Evolutionary conservation across 108 stramenopile species (phyloP).

Genomic region (Discostella pseudostelligera): DNA sequence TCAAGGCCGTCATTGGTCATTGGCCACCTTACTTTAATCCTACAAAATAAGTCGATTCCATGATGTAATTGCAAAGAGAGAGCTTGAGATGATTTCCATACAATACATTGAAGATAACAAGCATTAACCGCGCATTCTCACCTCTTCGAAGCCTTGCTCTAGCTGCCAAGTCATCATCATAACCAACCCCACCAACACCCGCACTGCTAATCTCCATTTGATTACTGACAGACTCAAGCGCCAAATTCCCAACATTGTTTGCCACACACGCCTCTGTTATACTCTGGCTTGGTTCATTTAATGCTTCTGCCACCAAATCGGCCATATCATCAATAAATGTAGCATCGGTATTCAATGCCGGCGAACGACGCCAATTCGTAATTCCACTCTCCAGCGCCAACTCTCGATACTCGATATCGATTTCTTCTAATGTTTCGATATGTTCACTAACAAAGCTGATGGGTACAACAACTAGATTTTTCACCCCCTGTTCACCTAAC

Average conservation of each 20-base stretch:
- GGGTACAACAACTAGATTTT: slow-evolving; percentile 96
- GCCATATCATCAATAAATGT: slow-evolving; percentile 96
- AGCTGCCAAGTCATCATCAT: slow-evolving; percentile 48
- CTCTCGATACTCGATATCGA: slow-evolving; percentile 99
- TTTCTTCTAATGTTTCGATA: slow-evolving; percentile 99
- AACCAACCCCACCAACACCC: slow-evolving; percentile 78
- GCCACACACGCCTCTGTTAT: slow-evolving; percentile 87
- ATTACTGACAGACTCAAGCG: slow-evolving; percentile 56
- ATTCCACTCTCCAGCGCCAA: slow-evolving; percentile 94
- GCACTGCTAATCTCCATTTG: slow-evolving; percentile 56
- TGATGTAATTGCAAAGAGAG: too few species aligned
- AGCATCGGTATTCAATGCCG: slow-evolving; percentile 93
- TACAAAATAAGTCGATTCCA: too few species aligned
- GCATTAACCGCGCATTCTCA: background rate
- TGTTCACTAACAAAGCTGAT: slow-evolving; percentile 99
- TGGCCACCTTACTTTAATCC: too few species aligned
- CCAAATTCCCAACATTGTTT: slow-evolving; percentile 77
- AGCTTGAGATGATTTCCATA: too few species aligned
- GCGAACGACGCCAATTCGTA: slow-evolving; percentile 88
- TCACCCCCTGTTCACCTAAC: slow-evolving; percentile 86
- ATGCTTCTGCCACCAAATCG: slow-evolving; percentile 89
- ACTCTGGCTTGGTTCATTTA: slow-evolving; percentile 70
- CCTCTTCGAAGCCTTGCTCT: slow-evolving; percentile 3
- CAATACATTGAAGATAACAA: background rate
- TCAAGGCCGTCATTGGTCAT: slow-evolving; percentile 5